These are phyloP conservation scores for Lithocarpus polystachyus DNA, from an alignment of 306 rosid species.

Conservation along the genomic window DNA sequence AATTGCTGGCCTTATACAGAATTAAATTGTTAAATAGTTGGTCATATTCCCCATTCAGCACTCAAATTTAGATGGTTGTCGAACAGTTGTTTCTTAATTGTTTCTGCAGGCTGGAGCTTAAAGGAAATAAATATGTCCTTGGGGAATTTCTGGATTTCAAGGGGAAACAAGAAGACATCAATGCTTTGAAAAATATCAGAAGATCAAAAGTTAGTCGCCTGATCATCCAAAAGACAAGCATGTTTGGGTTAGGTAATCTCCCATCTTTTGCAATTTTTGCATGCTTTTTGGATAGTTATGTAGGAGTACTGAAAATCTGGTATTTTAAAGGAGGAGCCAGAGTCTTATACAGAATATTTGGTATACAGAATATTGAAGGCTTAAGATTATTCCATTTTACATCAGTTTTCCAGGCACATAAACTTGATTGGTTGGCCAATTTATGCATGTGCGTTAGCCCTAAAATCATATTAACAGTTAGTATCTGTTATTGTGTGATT, in stretches of 20 bases:
- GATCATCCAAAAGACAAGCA: constrained; percentile 75
- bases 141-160: constrained; percentile 94
- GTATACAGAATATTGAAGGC: neutral
- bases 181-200: constrained; percentile 57
- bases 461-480: neutral
- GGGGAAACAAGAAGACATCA: constrained; percentile 76
- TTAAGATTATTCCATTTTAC: neutral
- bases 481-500: neutral
- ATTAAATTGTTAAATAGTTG: neutral
- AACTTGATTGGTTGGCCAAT: neutral
- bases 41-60: neutral
- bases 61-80: neutral
- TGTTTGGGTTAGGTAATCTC: constrained; percentile 87
- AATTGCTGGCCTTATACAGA: neutral
- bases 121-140: constrained; percentile 64
- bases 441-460: neutral
- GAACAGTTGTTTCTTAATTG: neutral
- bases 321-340: neutral
- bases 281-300: neutral
- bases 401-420: neutral
- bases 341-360: neutral
- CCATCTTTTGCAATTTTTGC: constrained; percentile 2
- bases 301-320: neutral
- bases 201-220: constrained; percentile 76
- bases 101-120: constrained; percentile 73